Conservation (phyloP, 2,329 filamentous ascomycete genomes). For the Chaetomium strumarium region DNA sequence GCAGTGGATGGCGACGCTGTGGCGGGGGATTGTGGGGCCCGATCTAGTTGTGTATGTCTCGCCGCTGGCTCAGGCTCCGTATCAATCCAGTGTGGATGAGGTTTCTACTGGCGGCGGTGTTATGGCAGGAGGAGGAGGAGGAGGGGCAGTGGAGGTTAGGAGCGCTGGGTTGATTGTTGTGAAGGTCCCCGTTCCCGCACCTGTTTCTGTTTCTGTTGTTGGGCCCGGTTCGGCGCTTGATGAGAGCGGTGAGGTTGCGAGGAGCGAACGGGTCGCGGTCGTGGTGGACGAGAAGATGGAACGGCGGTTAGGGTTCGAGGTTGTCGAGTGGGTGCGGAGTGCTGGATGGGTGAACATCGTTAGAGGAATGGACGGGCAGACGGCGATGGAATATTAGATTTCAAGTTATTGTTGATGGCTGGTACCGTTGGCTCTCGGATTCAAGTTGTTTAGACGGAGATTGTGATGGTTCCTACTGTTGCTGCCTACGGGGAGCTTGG, state of each 20-base stretch:
- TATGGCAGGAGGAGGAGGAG: slow-evolving; percentile 1
- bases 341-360: slow-evolving; percentile 28
- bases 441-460: too few relatives aligned
- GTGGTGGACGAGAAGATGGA: slow-evolving; percentile 62
- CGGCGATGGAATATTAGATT: slow-evolving; percentile 2
- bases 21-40: slow-evolving; percentile 77
- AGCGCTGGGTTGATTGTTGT: slow-evolving; percentile 19
- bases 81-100: not conserved
- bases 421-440: not conserved
- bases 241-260: slow-evolving; percentile 39
- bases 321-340: slow-evolving; percentile 69
- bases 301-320: slow-evolving; percentile 76
- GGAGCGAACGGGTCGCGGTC: slow-evolving; percentile 30
- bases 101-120: slow-evolving; percentile 7
- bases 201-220: slow-evolving; percentile 24
- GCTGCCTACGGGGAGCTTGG: too few relatives aligned
- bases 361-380: not conserved
- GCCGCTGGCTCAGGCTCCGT: not conserved
- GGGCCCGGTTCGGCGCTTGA: slow-evolving; percentile 39
- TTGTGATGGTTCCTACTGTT: too few relatives aligned
- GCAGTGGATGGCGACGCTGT: slow-evolving; percentile 94
- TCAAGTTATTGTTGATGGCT: not conserved
- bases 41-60: slow-evolving; percentile 70
- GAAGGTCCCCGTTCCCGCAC: slow-evolving; percentile 20
- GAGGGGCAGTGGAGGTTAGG: slow-evolving; percentile 28